Base-by-base conservation (phyloP, 2,329 filamentous ascomycete species). In the Catunica adiposa region DNA sequence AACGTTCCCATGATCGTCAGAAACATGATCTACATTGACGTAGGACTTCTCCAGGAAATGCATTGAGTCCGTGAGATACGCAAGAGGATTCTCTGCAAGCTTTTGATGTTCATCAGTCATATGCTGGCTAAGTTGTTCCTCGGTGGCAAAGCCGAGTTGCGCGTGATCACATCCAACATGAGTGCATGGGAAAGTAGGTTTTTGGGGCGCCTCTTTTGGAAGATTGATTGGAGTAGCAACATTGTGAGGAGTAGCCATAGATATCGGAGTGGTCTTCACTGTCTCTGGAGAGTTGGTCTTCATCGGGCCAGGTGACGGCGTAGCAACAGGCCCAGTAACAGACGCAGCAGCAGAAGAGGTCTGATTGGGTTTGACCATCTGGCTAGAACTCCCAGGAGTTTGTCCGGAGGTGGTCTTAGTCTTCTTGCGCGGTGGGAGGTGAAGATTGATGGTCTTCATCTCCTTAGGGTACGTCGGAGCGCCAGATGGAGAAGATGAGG, bases 101-200 rank as follows among this genome's bases (percentile, higher is more conserved):
- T 73, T 75, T 22, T 71, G 66, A 60, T 83, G 80, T 63, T 82
- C 78, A 56, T 82, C 75, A n/a, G 77, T 69, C 6, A 72, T 65
- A 61, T 83, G 80, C 9, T 66, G 63, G 55, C 73, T 71, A 51
- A 74, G 68, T 11, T 72, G 72, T 60, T 80, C 76, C 59, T 82
- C 75, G 5, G 67, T 77, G 1, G 71, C 62, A 61, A 82, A 82
- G 0, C 72, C 74, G 11, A 69, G 66, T 1, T 62, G 64, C 7
- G 72, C 70, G 60, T 69, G 69, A 26, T 80, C 77, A 61, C 80
- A 83, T 34, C 74, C 73, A 1, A 68, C 61, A 52, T 82, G 77
- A 20, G 72, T 67, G 64, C 80, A 83, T 23, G 69, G 60, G 54
- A 76, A 70, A 2, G 71, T 62, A 1, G 73, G 69, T 61, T 71